A percentile compares a stretch with the other conserved stretches of the same genome.
Conservation (phyloP, 129 eudicot species). For the Tagetes patula region DNA sequence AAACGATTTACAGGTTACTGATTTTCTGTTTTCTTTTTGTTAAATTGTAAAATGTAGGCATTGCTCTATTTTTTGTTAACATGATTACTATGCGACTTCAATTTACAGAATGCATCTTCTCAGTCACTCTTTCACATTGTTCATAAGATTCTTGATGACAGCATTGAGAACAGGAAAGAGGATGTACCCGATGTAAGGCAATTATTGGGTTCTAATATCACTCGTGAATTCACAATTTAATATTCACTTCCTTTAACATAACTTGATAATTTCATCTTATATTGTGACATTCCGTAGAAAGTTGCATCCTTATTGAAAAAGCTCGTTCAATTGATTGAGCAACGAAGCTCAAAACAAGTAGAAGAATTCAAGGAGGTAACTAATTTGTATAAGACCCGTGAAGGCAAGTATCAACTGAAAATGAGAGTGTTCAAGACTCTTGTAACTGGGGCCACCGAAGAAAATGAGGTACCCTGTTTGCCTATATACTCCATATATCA, state of each 20-base stretch:
- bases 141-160: constrained; percentile 76
- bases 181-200: constrained; percentile 79
- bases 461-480: constrained; percentile 59
- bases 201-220: constrained; percentile 9
- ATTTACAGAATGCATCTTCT: constrained; percentile 69
- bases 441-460: constrained; percentile 70
- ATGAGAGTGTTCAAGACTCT: constrained; percentile 68
- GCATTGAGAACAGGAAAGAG: constrained; percentile 68
- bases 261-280: neutral
- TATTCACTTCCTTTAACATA: neutral
- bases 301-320: constrained; percentile 64
- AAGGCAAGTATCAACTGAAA: constrained; percentile 62
- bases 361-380: constrained; percentile 69
- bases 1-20: constrained; percentile 63
- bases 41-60: constrained; percentile 6
- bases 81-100: constrained; percentile 28
- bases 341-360: constrained; percentile 57
- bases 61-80: neutral
- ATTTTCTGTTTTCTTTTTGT: neutral
- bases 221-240: constrained; percentile 4
- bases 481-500: neutral
- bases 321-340: constrained; percentile 78
- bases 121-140: constrained; percentile 65
- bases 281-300: constrained; percentile 38
- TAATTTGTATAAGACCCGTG: constrained; percentile 58